A percentile compares a stretch with the other conserved stretches of the same genome.
Conservation (phyloP, 495 filamentous ascomycete genomes). For the Poronia punctata region DNA sequence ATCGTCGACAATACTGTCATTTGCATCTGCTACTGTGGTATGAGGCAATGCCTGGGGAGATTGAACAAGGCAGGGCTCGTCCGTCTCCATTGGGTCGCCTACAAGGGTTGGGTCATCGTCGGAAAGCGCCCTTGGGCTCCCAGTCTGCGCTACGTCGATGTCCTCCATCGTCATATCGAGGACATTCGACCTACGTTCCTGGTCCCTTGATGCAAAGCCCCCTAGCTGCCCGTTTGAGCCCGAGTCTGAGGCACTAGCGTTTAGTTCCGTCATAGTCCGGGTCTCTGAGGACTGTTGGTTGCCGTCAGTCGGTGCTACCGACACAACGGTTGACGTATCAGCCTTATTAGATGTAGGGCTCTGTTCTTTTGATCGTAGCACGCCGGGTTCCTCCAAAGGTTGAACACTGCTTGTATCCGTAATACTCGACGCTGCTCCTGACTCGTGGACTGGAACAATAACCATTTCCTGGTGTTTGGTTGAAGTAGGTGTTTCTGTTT, state of each 20-base stretch:
- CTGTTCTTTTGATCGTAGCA: too few relatives aligned
- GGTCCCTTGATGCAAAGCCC: conserved; percentile 1
- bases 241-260: too few relatives aligned
- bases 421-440: conserved; percentile 1
- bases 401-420: background rate
- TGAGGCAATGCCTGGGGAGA: background rate
- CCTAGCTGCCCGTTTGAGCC: too few relatives aligned
- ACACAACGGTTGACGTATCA: too few relatives aligned
- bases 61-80: background rate
- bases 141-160: background rate
- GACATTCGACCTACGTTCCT: background rate
- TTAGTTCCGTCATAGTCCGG: too few relatives aligned
- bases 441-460: background rate
- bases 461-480: background rate
- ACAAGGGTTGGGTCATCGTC: conserved; percentile 15
- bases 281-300: too few relatives aligned
- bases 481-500: conserved; percentile 8
- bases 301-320: too few relatives aligned
- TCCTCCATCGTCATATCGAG: background rate
- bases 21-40: too few relatives aligned
- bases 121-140: background rate
- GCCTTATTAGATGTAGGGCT: too few relatives aligned
- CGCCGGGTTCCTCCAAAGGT: too few relatives aligned
- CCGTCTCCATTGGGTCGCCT: conserved; percentile 10
- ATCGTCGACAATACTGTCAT: too few relatives aligned